Percentiles rank a stretch among this genome's conserved stretches.
Evolutionary conservation across 805 yeast genomes (phyloP).

Genomic region (Suhomyces prunicola): DNA sequence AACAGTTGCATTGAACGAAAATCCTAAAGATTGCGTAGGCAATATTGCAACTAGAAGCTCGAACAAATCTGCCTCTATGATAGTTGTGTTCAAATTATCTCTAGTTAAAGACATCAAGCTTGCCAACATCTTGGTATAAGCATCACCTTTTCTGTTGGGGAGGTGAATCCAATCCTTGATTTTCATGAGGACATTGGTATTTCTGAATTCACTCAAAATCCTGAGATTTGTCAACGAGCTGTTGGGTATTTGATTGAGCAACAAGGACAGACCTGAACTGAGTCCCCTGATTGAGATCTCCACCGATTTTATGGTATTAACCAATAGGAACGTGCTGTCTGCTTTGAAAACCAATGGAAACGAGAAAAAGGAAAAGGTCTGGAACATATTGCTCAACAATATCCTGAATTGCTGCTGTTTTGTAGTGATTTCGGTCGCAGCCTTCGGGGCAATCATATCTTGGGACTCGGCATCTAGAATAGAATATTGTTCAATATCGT

Average conservation of each 20-base stretch:
- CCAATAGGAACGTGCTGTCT: conserved; percentile 38
- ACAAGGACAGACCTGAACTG: conserved; percentile 37
- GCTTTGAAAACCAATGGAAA: conserved; percentile 38
- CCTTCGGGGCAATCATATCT: conserved; percentile 25
- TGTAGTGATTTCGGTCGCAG: conserved; percentile 11
- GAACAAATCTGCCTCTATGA: conserved; percentile 49
- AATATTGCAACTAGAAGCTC: conserved; percentile 48
- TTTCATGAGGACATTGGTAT: conserved; percentile 32
- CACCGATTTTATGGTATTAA: conserved; percentile 57
- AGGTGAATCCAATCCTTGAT: conserved; percentile 35
- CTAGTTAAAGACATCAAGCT: conserved; percentile 31
- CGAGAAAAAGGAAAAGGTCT: conserved; percentile 30
- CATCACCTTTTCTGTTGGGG: conserved; percentile 23
- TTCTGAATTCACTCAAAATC: conserved; percentile 39
- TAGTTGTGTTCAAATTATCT: conserved; percentile 29
- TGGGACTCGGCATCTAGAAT: conserved; percentile 24
- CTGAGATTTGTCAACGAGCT: conserved; percentile 61
- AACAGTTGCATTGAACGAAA: conserved; percentile 46
- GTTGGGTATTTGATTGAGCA: conserved; percentile 58
- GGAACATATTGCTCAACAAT: conserved; percentile 33
- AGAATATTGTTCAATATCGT: conserved; percentile 22
- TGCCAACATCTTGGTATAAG: conserved; percentile 33
- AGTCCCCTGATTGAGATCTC: conserved; percentile 66
- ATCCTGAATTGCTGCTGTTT: conserved; percentile 25
- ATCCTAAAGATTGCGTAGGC: conserved; percentile 46